Evolutionary conservation across 108 stramenopile genomes (phyloP).

Genomic region (Conticribra guillardii): DNA sequence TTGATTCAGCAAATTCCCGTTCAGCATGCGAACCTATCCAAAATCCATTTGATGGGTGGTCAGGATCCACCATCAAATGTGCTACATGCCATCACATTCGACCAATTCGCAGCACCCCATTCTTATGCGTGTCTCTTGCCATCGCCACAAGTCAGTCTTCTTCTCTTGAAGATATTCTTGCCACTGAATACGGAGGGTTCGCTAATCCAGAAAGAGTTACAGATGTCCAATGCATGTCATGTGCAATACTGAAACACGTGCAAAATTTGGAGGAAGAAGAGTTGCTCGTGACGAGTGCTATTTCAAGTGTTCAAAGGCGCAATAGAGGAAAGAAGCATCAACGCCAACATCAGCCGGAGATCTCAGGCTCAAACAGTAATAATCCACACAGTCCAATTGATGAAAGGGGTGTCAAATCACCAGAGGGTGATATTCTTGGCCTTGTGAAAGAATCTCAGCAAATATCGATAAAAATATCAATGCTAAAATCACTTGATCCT

Average conservation of each 20-base stretch:
- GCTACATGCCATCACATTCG: conserved; percentile 64
- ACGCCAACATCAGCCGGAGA: background rate
- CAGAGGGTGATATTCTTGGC: conserved; percentile 8
- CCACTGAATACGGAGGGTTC: conserved; percentile 45
- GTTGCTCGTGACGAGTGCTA: conserved; percentile 59
- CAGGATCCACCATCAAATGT: conserved; percentile 81
- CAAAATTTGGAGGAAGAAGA: conserved; percentile 64
- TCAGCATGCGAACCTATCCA: conserved; percentile 27
- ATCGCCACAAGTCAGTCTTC: conserved; percentile 49
- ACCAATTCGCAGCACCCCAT: conserved; percentile 74
- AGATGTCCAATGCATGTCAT: conserved; percentile 78
- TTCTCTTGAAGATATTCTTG: conserved; percentile 53
- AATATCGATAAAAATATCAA: conserved; percentile 18
- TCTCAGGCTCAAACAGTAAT: too few relatives aligned
- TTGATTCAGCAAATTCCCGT: conserved; percentile 3
- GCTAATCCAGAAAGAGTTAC: conserved; percentile 63
- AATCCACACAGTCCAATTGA: too few relatives aligned
- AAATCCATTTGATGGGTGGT: conserved; percentile 81
- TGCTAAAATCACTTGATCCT: conserved; percentile 34
- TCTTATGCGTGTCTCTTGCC: conserved; percentile 56
- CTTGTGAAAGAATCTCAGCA: conserved; percentile 21
- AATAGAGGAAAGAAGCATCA: conserved; percentile 8
- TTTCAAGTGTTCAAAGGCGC: conserved; percentile 42
- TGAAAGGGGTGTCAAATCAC: too few relatives aligned
- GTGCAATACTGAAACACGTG: conserved; percentile 60